These are phyloP conservation scores for Euphorbia celastroides DNA, from an alignment of 441 rosid species.

Conservation along the genomic window DNA sequence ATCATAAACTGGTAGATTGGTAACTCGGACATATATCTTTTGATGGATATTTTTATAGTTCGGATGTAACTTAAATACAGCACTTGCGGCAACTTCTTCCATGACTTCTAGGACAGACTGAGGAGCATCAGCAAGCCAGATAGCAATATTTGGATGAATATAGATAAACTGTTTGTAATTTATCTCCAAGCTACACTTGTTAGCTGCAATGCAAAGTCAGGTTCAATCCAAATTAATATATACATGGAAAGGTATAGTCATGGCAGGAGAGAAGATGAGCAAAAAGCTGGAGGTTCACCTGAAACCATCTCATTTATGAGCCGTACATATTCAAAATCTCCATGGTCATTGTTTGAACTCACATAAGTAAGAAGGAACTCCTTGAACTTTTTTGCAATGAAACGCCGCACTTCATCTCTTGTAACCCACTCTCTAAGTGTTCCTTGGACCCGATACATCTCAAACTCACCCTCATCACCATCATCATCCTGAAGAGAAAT, in stretches of 20 bases:
- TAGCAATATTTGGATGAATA: slow-evolving; percentile 92
- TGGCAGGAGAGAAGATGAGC: neutral
- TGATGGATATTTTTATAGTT: slow-evolving; percentile 83
- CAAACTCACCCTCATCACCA: slow-evolving; percentile 78
- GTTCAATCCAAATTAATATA: neutral
- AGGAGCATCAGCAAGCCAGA: slow-evolving; percentile 98
- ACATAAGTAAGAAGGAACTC: slow-evolving; percentile 81
- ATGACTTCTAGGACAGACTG: slow-evolving; percentile 96
- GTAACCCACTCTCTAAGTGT: slow-evolving; percentile 96
- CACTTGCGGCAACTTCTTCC: slow-evolving; percentile 82
- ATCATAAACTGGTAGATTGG: slow-evolving; percentile 91
- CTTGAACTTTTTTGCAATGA: slow-evolving; percentile 82
- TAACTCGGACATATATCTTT: slow-evolving; percentile 77
- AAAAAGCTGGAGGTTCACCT: slow-evolving; percentile 39
- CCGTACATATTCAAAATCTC: slow-evolving; percentile 70
- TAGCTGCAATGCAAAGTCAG: slow-evolving; percentile 50
- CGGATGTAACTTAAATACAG: slow-evolving; percentile 81
- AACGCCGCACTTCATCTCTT: slow-evolving; percentile 92
- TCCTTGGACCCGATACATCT: slow-evolving; percentile 92
- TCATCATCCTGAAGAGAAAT: slow-evolving; percentile 49
- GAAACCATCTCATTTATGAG: slow-evolving; percentile 86
- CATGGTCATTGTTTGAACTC: slow-evolving; percentile 60
- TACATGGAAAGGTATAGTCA: neutral
- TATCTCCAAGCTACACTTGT: slow-evolving; percentile 86
- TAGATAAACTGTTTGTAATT: slow-evolving; percentile 88